A percentile compares a stretch with the other conserved stretches of the same genome.
Evolutionary conservation across 2,329 filamentous ascomycete species (phyloP).

Genomic region (Ascochyta lentis): DNA sequence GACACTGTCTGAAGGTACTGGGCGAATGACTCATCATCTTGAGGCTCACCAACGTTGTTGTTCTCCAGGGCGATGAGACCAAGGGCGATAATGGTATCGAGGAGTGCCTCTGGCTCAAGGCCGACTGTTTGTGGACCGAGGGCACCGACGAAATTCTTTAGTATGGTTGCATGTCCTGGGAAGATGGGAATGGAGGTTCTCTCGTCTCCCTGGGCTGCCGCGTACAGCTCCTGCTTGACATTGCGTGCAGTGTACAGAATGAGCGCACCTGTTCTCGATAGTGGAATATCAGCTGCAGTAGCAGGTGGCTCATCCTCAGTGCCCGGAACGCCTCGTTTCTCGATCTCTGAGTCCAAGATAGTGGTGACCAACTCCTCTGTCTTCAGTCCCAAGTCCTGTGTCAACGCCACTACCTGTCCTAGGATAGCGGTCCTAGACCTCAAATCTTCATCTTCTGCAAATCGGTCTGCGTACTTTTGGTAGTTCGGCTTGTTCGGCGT

Average conservation of each 20-base stretch:
- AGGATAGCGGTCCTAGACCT: constrained; percentile 69
- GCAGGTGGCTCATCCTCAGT: constrained; percentile 63
- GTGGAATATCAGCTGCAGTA: constrained; percentile 60
- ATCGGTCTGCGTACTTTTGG: constrained; percentile 68
- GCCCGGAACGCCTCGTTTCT: constrained; percentile 52
- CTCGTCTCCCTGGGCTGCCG: constrained; percentile 45
- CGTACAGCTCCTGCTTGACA: constrained; percentile 58
- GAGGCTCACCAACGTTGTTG: constrained; percentile 54
- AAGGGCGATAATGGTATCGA: constrained; percentile 62
- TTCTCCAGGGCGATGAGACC: constrained; percentile 58
- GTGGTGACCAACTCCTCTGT: constrained; percentile 57
- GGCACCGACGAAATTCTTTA: constrained; percentile 59
- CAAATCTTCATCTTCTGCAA: constrained; percentile 67
- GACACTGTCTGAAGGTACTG: constrained; percentile 59
- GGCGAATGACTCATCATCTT: constrained; percentile 59
- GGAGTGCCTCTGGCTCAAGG: constrained; percentile 57
- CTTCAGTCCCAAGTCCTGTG: constrained; percentile 62
- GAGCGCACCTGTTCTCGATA: constrained; percentile 63
- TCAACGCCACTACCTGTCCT: constrained; percentile 74
- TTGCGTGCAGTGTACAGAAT: constrained; percentile 61
- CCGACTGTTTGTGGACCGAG: constrained; percentile 46
- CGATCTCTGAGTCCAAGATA: constrained; percentile 47
- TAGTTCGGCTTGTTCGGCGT: constrained; percentile 63
- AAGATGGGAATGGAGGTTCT: constrained; percentile 56
- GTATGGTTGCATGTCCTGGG: constrained; percentile 59